A percentile compares a stretch with the other conserved stretches of the same genome.
Conservation (phyloP, 148 eudicot species). For the Chenopodium berlandieri region DNA sequence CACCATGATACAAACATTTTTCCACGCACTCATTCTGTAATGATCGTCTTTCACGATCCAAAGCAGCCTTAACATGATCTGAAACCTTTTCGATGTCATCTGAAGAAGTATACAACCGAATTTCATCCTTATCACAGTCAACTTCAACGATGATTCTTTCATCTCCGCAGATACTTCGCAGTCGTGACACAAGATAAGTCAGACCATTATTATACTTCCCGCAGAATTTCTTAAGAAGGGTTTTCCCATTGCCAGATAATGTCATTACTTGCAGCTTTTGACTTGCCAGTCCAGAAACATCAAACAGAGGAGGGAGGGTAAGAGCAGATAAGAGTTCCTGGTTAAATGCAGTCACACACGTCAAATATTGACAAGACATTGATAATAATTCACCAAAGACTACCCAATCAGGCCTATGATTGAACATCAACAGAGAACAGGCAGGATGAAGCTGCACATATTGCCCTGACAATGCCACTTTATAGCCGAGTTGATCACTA, state of each 20-base stretch:
- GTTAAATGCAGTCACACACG: slow-evolving; percentile 73
- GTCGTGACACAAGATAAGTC: slow-evolving; percentile 42
- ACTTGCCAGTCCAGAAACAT: slow-evolving; percentile 45
- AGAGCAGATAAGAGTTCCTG: slow-evolving; percentile 47
- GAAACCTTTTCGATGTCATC: slow-evolving; percentile 51
- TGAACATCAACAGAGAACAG: slow-evolving; percentile 71
- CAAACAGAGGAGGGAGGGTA: slow-evolving; percentile 63
- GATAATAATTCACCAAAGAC: slow-evolving; percentile 82
- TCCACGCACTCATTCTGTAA: slow-evolving; percentile 78
- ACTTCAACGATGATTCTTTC: slow-evolving; percentile 74
- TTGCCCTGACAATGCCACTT: slow-evolving; percentile 73
- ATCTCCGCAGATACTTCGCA: slow-evolving; percentile 45
- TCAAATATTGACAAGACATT: slow-evolving; percentile 57
- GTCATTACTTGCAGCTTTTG: slow-evolving; percentile 50
- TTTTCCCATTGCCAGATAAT: slow-evolving; percentile 58
- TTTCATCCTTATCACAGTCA: slow-evolving; percentile 52
- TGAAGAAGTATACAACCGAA: slow-evolving; percentile 52
- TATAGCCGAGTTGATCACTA: slow-evolving; percentile 79
- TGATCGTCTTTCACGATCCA: slow-evolving; percentile 56
- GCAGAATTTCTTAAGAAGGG: slow-evolving; percentile 69
- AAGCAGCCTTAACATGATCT: slow-evolving; percentile 34
- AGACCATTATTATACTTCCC: slow-evolving; percentile 56
- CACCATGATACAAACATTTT: slow-evolving; percentile 66
- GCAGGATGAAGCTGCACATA: slow-evolving; percentile 82
- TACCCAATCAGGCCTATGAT: slow-evolving; percentile 77